phyloP scores from a whole-genome alignment of 106 monocot genomes.

The Platanthera zijinensis region DNA sequence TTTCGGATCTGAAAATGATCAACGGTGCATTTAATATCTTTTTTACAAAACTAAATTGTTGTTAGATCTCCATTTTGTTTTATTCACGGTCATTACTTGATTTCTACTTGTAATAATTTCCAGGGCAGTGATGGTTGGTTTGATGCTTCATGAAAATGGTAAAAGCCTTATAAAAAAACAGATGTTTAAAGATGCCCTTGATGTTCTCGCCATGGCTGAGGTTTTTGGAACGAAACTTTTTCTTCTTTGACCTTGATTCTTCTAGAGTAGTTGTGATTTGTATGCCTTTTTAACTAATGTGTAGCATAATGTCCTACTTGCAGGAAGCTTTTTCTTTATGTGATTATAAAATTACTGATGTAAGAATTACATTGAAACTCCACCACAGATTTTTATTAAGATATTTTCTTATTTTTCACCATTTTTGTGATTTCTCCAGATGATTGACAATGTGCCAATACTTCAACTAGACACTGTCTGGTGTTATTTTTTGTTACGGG shows the following conservation, averaged over 20 bases:
- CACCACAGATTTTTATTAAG: neutral
- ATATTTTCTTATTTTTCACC: neutral
- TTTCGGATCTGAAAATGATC: slow-evolving; percentile 70
- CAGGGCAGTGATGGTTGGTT: slow-evolving; percentile 84
- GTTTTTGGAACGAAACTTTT: slow-evolving; percentile 14
- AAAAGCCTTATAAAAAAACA: slow-evolving; percentile 59
- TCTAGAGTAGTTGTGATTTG: neutral
- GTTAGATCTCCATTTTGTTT: neutral
- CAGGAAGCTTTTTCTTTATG: slow-evolving; percentile 94
- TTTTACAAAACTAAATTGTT: neutral
- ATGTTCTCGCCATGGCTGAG: slow-evolving; percentile 85
- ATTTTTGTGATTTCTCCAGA: slow-evolving; percentile 27
- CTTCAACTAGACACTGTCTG: slow-evolving; percentile 95
- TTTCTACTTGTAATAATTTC: neutral
- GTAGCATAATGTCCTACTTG: slow-evolving; percentile 4
- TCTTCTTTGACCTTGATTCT: neutral
- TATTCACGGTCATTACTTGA: neutral
- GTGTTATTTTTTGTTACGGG: slow-evolving; percentile 94
- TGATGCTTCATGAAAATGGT: slow-evolving; percentile 85
- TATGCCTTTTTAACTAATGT: neutral
- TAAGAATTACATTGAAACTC: slow-evolving; percentile 15
- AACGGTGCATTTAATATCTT: slow-evolving; percentile 26
- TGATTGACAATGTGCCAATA: slow-evolving; percentile 92
- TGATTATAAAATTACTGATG: slow-evolving; percentile 58
- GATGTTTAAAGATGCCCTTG: slow-evolving; percentile 74